These are phyloP conservation scores for Alnus rubra DNA, from an alignment of 306 rosid genomes.

Conservation along the genomic window DNA sequence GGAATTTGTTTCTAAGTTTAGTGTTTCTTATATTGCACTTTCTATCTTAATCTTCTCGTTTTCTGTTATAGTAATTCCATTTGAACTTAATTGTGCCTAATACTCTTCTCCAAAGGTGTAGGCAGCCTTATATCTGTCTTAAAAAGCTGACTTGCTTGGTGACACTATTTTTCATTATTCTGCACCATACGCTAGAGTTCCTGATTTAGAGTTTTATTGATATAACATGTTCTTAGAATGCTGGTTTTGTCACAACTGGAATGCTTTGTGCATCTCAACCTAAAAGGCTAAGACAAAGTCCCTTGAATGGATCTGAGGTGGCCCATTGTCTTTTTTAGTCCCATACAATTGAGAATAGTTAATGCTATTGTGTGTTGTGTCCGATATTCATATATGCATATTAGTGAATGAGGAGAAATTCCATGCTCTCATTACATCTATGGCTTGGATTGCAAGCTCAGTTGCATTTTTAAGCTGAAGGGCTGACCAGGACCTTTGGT, in stretches of 20 bases:
- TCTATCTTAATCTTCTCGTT: too few relatives aligned
- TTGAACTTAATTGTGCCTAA: too few relatives aligned
- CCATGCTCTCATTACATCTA: background rate
- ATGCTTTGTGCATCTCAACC: slow-evolving; percentile 1
- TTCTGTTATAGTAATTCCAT: too few relatives aligned
- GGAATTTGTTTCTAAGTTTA: too few relatives aligned
- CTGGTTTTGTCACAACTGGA: slow-evolving; percentile 7
- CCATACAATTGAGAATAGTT: background rate
- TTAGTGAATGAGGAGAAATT: background rate
- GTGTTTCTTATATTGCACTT: too few relatives aligned
- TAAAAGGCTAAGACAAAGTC: background rate
- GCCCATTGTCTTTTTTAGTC: background rate
- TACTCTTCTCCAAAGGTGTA: background rate
- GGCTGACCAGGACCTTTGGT: background rate
- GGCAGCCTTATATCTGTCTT: background rate
- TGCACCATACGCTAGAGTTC: background rate
- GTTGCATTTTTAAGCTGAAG: background rate
- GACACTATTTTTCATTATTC: background rate
- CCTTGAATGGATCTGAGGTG: background rate
- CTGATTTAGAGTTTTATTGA: background rate
- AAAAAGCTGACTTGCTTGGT: background rate
- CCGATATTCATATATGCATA: background rate
- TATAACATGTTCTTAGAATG: too few relatives aligned
- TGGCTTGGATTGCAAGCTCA: background rate
- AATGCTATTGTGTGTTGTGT: background rate